phyloP scores from a whole-genome alignment of 352 stramenopile genomes.

The Phytopythium cucurbitacearum region DNA sequence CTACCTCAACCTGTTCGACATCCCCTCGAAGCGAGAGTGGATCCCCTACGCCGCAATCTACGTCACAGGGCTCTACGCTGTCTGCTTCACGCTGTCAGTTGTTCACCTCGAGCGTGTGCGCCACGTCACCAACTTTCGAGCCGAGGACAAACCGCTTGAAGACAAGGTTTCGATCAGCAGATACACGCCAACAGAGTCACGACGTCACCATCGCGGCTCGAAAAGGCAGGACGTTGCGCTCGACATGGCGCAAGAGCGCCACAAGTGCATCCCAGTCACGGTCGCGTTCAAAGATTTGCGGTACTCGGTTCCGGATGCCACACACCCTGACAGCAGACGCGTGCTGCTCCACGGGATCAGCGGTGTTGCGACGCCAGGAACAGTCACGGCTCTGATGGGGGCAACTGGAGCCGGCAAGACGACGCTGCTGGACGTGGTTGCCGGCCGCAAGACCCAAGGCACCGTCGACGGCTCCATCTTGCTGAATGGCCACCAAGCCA shows the following conservation, averaged over 20 bases:
- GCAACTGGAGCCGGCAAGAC: slow-evolving; percentile 75
- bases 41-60: slow-evolving; percentile 1
- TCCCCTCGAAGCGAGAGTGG: slow-evolving; percentile 12
- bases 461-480: slow-evolving; percentile 47
- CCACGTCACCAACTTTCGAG: no score
- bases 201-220: no score
- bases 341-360: slow-evolving; percentile 69
- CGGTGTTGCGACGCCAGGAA: slow-evolving; percentile 33
- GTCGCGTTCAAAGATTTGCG: slow-evolving; percentile 20
- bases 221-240: no score
- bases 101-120: no score
- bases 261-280: slow-evolving; percentile 18
- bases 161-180: no score
- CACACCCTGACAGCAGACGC: slow-evolving; percentile 23
- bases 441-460: slow-evolving; percentile 81
- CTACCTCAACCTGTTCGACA: slow-evolving; percentile 7
- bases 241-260: no score
- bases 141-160: no score
- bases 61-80: slow-evolving; percentile 10
- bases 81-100: neutral
- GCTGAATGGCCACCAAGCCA: slow-evolving; percentile 27
- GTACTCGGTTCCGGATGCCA: neutral
- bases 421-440: slow-evolving; percentile 45
- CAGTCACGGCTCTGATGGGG: slow-evolving; percentile 52
- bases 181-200: no score